Evolutionary conservation across 371 early-diverging fungal species (phyloP), one percentile per base, ranked within the genome.

Genomic region (Mucor lusitanicus): DNA sequence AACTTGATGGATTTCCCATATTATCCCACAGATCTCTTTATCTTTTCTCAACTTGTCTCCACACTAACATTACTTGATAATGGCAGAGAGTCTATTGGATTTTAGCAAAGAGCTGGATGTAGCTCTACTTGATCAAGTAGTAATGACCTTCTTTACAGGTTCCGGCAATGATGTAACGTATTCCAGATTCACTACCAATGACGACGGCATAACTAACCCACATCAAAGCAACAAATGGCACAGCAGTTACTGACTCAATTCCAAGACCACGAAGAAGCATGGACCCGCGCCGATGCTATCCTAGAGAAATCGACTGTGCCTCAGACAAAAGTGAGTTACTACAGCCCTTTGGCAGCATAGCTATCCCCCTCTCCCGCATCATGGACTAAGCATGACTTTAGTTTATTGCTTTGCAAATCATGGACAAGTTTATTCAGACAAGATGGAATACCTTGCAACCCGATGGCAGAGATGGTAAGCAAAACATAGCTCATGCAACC

Each of bases 401-500:
- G 95, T 97, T 93, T 73, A 87, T 99, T 74, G 99, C 99, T 19
- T 86, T 99, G 39, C 93, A 95, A 71, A 91, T 99, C 25, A 82
- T 99, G 58, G 99, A 99, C 75, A 94, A 94, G 72, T 90, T 98
- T 25, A 91, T 99, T 66, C 97, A 97, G 79, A 96, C 96, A 15
- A 87, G 95, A 81, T 99, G 99, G 99, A 95, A 95, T 74, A 87
- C 95, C 12, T 88, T 99, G 56, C 93, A 94, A 28, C 83, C 84
- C 12, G 94, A 92, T 37, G 97, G 98, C 70, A 88, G 95, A 69
- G 88, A 91, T 65, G 98, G 98, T 88, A 87, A 72, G 46, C 19
- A 23, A 15, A 2, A 6, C 15, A 54, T 13, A 12, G 0, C 23
- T 50, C 25, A 50, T 50, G 50, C 50, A 50, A 23, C 9, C 13